Conservation (phyloP, 169 alveolate species). For the Babesia sp. region DNA sequence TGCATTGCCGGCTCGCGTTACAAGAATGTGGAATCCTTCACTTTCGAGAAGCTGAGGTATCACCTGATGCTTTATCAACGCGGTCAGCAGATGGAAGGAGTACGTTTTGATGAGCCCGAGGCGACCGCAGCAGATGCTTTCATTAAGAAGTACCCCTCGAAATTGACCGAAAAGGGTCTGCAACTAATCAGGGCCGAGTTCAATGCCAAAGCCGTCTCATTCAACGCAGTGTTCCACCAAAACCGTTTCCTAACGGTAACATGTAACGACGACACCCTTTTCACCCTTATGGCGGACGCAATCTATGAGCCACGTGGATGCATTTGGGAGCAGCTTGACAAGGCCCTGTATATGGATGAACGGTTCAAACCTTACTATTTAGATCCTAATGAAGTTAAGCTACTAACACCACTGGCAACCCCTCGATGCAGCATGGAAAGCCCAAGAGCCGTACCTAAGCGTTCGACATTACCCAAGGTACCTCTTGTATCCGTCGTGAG, state of each 20-base stretch:
- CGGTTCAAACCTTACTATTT: conserved; percentile 34
- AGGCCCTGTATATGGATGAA: conserved; percentile 39
- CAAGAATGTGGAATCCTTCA: conserved; percentile 29
- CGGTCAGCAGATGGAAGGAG: conserved; percentile 20
- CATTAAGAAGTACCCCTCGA: neutral
- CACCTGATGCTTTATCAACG: conserved; percentile 15
- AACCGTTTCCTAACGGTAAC: conserved; percentile 50
- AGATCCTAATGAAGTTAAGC: neutral
- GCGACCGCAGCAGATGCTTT: neutral
- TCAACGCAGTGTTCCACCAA: conserved; percentile 39
- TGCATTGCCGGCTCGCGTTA: conserved; percentile 47
- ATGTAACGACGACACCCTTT: conserved; percentile 22
- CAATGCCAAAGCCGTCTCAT: neutral
- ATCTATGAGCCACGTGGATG: conserved; percentile 43
- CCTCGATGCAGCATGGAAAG: neutral
- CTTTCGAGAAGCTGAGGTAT: conserved; percentile 34
- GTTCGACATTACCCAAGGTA: neutral
- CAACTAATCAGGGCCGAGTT: conserved; percentile 14
- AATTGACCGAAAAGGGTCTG: conserved; percentile 18
- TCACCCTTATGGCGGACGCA: conserved; percentile 49
- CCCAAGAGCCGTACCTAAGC: neutral
- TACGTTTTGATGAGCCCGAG: conserved; percentile 12
- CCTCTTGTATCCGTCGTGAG: neutral
- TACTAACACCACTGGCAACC: neutral
- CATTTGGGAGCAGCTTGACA: conserved; percentile 63